Percentiles rank a stretch among this genome's conserved stretches.
Evolutionary conservation across 306 rosid genomes (phyloP).

Genomic region (Sechiopsis laciniata): DNA sequence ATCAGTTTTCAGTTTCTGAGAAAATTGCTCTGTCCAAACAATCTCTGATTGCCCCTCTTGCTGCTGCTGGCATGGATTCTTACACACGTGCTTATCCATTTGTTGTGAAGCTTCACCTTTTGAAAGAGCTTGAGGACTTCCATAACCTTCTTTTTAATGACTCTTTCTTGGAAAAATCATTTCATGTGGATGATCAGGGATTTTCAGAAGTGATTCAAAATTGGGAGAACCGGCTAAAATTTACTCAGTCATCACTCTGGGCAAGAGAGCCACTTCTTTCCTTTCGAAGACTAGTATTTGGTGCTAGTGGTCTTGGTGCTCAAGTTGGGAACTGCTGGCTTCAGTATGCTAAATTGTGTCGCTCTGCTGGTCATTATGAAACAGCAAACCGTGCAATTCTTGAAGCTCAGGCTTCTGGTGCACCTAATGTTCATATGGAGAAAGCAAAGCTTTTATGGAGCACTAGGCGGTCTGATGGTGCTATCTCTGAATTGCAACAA

Average conservation of each 20-base stretch:
- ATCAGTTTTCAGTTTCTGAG: conserved; percentile 76
- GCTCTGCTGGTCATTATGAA: conserved; percentile 93
- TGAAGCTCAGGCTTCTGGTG: conserved; percentile 85
- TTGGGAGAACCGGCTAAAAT: conserved; percentile 83
- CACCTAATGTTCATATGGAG: conserved; percentile 84
- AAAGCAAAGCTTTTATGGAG: conserved; percentile 91
- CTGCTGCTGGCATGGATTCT: conserved; percentile 99
- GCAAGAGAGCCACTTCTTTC: conserved; percentile 94
- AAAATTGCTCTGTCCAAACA: conserved; percentile 81
- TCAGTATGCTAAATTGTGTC: conserved; percentile 92
- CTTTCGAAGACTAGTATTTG: conserved; percentile 74
- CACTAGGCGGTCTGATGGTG: conserved; percentile 88
- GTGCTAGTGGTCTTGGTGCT: conserved; percentile 67
- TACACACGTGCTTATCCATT: conserved; percentile 86
- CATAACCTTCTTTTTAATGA: conserved; percentile 62
- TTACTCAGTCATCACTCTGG: conserved; percentile 90
- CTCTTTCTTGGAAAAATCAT: conserved; percentile 79
- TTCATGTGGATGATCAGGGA: conserved; percentile 48
- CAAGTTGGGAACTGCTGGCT: conserved; percentile 96
- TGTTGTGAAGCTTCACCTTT: conserved; percentile 89
- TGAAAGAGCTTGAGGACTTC: conserved; percentile 85
- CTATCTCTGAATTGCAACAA: conserved; percentile 85
- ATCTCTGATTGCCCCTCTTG: conserved; percentile 82
- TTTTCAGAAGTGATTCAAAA: conserved; percentile 67
- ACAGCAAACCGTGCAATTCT: conserved; percentile 90